Base-by-base conservation (phyloP, 139 green algal genomes). In the Closterium sp. region DNA sequence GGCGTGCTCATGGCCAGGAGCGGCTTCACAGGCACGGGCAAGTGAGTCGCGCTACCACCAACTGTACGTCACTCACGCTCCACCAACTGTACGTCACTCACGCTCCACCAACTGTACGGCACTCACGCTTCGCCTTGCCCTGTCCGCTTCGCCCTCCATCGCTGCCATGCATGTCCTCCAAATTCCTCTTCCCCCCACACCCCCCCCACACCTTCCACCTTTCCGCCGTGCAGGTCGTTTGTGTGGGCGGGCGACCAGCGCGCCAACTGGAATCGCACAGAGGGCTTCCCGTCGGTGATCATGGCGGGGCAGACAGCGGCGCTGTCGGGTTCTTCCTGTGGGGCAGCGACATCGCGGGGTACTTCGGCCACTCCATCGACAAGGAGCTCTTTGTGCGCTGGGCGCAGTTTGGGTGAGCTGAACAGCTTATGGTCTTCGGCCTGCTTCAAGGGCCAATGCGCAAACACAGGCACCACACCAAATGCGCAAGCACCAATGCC, bases 291-390 rank as follows among this genome's bases (percentile, higher is more conserved):
- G 8, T 83, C 34, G 30, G 84, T 90, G 25, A 85, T 93, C 64
- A 25, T 93, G 12, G 90, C 90, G 35, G 90, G 90, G 25, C 90
- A 93, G 34, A 93, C 90, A 25, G 90, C 90, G 23, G 84, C 90
- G 31, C 21, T 36, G 28, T 90, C 84, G 28, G 90, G 84, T 30
- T 93, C 2, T 90, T 86, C 83, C 34, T 93, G 34, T 93, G 90
- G 90, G 90, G 90, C 69, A 33, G 33, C 2, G 84, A 86, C 90
- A 90, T 93, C 8, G 84, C 31, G 19, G 84, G 84, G 16, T 90
- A 87, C 36, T 1, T 90, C 19, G 84, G 84, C 19, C 85, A 84
- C 10, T 3, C 12, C 84, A 35, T 86, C 34, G 33, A 9, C 9
- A 89, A 83, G 3, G 84, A 93, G 19, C 23, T 93, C 10, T 93